Evolutionary conservation across 2,329 filamentous ascomycete species (phyloP).

Genomic region (Nigrospora sphaerica): DNA sequence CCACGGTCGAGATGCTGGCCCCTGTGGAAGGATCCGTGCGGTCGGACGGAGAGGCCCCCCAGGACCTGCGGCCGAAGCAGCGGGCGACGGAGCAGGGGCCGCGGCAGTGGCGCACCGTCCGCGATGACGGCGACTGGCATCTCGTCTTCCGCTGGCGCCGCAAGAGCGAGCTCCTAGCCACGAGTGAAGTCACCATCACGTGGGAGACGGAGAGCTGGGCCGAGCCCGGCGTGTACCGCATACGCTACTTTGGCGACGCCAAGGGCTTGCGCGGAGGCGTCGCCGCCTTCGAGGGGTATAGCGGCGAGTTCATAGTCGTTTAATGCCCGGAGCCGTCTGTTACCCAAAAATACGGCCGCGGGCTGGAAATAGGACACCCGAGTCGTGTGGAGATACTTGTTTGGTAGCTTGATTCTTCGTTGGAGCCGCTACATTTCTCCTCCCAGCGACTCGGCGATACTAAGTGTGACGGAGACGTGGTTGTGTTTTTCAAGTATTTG

Average conservation of each 20-base stretch:
- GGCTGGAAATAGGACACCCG: too few relatives aligned
- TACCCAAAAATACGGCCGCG: too few relatives aligned
- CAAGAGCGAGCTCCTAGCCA: constrained; percentile 61
- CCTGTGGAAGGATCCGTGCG: constrained; percentile 9
- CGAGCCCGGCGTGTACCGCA: constrained; percentile 59
- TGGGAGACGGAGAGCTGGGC: constrained; percentile 67
- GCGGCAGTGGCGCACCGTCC: constrained; percentile 54
- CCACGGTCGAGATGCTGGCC: constrained; percentile 61
- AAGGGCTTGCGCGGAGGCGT: constrained; percentile 60
- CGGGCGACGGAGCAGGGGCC: background rate
- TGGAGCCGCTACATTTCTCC: too few relatives aligned
- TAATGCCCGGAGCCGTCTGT: background rate
- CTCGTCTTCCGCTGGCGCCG: constrained; percentile 74
- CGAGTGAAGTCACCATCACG: constrained; percentile 65
- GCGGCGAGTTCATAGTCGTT: constrained; percentile 40
- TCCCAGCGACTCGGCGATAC: too few relatives aligned
- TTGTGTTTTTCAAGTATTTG: too few relatives aligned
- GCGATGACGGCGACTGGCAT: constrained; percentile 77
- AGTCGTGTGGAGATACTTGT: too few relatives aligned
- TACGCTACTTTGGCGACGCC: constrained; percentile 76
- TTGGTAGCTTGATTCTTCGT: too few relatives aligned
- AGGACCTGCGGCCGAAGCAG: background rate
- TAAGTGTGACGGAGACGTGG: too few relatives aligned
- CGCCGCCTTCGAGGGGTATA: constrained; percentile 61
- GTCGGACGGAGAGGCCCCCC: constrained; percentile 1